These are phyloP conservation scores for Phragmites australis DNA, from an alignment of 176 grass and related monocot genomes.

Conservation along the genomic window DNA sequence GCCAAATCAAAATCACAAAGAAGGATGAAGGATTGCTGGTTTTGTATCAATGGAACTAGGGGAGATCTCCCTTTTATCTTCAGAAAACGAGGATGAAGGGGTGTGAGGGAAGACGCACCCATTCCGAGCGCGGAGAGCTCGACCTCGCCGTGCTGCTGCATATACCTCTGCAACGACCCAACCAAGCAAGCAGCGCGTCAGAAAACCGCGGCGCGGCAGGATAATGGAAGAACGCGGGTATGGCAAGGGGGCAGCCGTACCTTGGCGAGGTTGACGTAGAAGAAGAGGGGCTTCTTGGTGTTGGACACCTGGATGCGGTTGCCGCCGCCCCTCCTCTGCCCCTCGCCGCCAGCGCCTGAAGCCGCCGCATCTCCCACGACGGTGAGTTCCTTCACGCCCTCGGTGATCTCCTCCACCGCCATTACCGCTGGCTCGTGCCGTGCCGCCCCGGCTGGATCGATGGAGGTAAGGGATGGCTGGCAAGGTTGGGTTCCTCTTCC, in stretches of 20 bases:
- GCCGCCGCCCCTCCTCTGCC: conserved; percentile 47
- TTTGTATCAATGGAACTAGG: neutral
- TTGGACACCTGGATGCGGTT: conserved; percentile 96
- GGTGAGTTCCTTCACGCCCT: conserved; percentile 54
- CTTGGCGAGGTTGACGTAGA: conserved; percentile 98
- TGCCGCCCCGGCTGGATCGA: conserved; percentile 19
- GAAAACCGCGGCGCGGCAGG: neutral
- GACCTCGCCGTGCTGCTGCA: conserved; percentile 85
- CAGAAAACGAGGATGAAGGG: neutral
- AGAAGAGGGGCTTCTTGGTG: conserved; percentile 93
- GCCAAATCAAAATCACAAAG: neutral
- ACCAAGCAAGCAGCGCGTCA: neutral
- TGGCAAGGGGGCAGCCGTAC: neutral
- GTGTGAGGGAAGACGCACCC: conserved; percentile 44
- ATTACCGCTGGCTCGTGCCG: neutral
- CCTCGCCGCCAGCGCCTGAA: conserved; percentile 10
- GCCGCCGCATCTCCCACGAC: conserved; percentile 34
- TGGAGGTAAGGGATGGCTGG: neutral
- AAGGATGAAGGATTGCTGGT: neutral
- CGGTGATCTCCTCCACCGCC: conserved; percentile 75
- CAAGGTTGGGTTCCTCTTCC: neutral
- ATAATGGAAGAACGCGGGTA: neutral
- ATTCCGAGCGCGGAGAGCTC: conserved; percentile 95
- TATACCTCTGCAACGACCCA: conserved; percentile 68
- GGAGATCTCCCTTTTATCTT: neutral